Percentiles rank a stretch among this genome's conserved stretches.
These are phyloP conservation scores for Dendrobium nobile DNA, from an alignment of 106 monocot species.

Conservation along the genomic window DNA sequence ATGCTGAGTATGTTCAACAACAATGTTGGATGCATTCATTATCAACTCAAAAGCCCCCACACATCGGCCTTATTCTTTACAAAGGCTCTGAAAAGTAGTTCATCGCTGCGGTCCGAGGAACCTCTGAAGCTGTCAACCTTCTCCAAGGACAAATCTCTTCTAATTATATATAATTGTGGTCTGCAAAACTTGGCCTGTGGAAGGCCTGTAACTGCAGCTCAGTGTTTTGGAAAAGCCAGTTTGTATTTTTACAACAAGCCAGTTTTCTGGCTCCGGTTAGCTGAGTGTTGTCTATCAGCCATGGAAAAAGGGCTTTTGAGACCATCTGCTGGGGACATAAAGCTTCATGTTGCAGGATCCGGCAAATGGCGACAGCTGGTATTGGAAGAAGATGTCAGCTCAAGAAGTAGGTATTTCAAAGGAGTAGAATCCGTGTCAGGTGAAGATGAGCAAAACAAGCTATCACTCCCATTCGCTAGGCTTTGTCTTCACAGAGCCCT, in stretches of 20 bases:
- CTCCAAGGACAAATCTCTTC: constrained; percentile 62
- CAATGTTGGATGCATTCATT: constrained; percentile 72
- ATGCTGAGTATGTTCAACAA: constrained; percentile 52
- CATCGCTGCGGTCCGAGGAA: constrained; percentile 31
- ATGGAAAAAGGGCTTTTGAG: constrained; percentile 56
- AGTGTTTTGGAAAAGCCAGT: constrained; percentile 53
- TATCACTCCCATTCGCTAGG: constrained; percentile 71
- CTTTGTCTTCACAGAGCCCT: constrained; percentile 64
- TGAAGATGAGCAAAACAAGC: constrained; percentile 16
- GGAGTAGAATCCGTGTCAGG: constrained; percentile 4
- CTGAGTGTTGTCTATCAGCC: constrained; percentile 74
- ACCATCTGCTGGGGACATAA: constrained; percentile 23
- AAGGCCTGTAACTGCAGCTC: constrained; percentile 64
- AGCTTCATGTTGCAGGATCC: constrained; percentile 56
- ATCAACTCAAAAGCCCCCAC: constrained; percentile 46
- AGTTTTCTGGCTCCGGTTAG: constrained; percentile 76
- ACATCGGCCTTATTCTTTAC: constrained; percentile 41
- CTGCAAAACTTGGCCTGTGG: constrained; percentile 54
- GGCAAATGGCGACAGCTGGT: constrained; percentile 63
- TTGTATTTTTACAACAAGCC: constrained; percentile 39
- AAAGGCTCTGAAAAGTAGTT: constrained; percentile 52
- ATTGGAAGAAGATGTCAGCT: constrained; percentile 30
- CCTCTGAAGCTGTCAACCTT: constrained; percentile 56
- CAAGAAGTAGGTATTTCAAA: constrained; percentile 16
- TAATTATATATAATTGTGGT: constrained; percentile 80